Evolutionary conservation across 768 basidiomycete genomes (phyloP).

Genomic region (Russula abietina): DNA sequence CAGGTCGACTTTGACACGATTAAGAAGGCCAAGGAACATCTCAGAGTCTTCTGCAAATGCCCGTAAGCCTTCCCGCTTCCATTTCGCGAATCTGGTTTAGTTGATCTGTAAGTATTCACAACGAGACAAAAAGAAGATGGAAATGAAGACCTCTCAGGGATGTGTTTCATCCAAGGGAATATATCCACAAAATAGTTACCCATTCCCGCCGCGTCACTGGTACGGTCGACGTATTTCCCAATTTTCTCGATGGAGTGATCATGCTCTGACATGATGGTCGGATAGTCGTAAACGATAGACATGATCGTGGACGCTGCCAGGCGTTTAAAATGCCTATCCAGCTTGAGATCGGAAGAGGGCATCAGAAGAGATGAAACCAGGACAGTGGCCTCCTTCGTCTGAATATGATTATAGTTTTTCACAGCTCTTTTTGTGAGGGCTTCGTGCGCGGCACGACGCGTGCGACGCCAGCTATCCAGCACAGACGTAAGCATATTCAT

Average conservation of each 20-base stretch:
- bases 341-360: slow-evolving; percentile 25
- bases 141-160: slow-evolving; percentile 3
- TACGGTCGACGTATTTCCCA: not conserved
- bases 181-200: slow-evolving; percentile 2
- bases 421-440: slow-evolving; percentile 28
- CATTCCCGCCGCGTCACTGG: not conserved
- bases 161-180: slow-evolving; percentile 17
- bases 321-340: slow-evolving; percentile 31
- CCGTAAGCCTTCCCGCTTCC: slow-evolving; percentile 26
- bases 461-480: slow-evolving; percentile 30
- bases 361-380: slow-evolving; percentile 29
- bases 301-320: slow-evolving; percentile 27
- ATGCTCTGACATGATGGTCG: slow-evolving; percentile 1
- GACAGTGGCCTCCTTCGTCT: slow-evolving; percentile 30
- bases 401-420: slow-evolving; percentile 26
- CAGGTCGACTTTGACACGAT: slow-evolving; percentile 18
- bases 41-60: not conserved
- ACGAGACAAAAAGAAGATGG: not conserved
- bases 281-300: slow-evolving; percentile 27
- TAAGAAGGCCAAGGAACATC: slow-evolving; percentile 21
- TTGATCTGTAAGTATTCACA: not conserved
- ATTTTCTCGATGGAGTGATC: not conserved
- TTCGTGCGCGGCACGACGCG: slow-evolving; percentile 32
- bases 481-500: too few species aligned
- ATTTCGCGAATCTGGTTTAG: slow-evolving; percentile 23